phyloP scores from a whole-genome alignment of 2,329 filamentous ascomycete genomes.

The Fusarium penzigii region DNA sequence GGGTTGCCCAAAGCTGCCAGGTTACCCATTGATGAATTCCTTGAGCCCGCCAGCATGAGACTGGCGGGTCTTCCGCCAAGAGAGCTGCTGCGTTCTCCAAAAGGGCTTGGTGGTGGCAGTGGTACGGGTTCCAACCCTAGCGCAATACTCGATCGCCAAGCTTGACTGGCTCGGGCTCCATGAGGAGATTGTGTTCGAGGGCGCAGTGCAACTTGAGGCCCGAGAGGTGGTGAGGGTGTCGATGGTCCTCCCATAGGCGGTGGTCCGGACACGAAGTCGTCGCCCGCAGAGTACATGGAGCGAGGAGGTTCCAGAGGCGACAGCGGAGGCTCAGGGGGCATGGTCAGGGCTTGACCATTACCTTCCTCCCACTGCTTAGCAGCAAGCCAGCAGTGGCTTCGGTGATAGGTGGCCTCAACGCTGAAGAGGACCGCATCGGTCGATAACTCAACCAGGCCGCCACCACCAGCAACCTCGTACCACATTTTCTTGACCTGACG shows the following conservation, averaged over 20 bases:
- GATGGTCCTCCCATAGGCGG: constrained; percentile 25
- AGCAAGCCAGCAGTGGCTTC: constrained; percentile 58
- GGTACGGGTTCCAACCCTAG: constrained; percentile 46
- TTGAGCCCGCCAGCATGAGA: constrained; percentile 31
- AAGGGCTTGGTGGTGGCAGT: constrained; percentile 36
- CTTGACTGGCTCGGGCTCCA: constrained; percentile 35
- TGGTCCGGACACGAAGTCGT: constrained; percentile 27
- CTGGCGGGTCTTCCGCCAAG: constrained; percentile 35
- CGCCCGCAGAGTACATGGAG: constrained; percentile 35
- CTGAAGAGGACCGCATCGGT: constrained; percentile 62
- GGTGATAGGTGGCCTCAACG: constrained; percentile 61
- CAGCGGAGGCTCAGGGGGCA: constrained; percentile 36
- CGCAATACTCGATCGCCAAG: constrained; percentile 44
- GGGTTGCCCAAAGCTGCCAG: constrained; percentile 29
- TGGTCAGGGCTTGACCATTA: constrained; percentile 24
- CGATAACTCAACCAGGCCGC: constrained; percentile 58
- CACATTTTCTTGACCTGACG: constrained; percentile 66
- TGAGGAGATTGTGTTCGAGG: constrained; percentile 42
- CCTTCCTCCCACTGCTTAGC: constrained; percentile 51
- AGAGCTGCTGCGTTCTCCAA: constrained; percentile 39
- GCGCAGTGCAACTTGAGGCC: constrained; percentile 36
- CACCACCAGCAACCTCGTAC: constrained; percentile 72
- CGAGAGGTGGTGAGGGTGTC: constrained; percentile 28
- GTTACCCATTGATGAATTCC: constrained; percentile 39
- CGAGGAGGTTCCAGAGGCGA: constrained; percentile 41